Percentiles rank a stretch among this genome's conserved stretches.
Evolutionary conservation across 2,329 filamentous ascomycete species (phyloP).

Genomic region (Pseudogymnoascus pannorum): DNA sequence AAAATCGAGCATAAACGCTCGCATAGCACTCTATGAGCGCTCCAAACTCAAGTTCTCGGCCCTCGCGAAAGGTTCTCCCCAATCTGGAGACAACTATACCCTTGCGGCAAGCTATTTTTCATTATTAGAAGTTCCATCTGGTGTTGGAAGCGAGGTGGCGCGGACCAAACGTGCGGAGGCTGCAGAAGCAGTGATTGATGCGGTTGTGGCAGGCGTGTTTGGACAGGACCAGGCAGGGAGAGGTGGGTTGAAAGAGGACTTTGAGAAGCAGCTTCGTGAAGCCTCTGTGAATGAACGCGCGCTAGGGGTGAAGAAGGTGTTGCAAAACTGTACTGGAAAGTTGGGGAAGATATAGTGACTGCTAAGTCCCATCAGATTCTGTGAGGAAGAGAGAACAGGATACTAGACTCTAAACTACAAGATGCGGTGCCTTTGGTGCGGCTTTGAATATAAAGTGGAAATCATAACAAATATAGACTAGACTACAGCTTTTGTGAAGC

Average conservation of each 20-base stretch:
- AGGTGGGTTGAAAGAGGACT: slow-evolving; percentile 12
- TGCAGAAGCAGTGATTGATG: slow-evolving; percentile 24
- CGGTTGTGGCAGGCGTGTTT: slow-evolving; percentile 23
- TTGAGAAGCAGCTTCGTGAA: slow-evolving; percentile 19
- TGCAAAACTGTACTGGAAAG: neutral
- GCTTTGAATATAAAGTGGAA: neutral
- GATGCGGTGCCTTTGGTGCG: neutral
- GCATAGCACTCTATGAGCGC: slow-evolving; percentile 26
- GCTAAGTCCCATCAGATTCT: too few relatives aligned
- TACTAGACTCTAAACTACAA: neutral
- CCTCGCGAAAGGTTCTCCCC: slow-evolving; percentile 15
- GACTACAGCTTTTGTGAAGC: neutral
- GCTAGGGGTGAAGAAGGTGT: slow-evolving; percentile 6
- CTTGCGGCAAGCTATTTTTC: slow-evolving; percentile 21
- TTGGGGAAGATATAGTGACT: neutral
- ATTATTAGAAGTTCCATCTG: slow-evolving; percentile 25
- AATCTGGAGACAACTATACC: slow-evolving; percentile 17
- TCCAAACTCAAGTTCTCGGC: slow-evolving; percentile 25
- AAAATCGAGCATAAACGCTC: slow-evolving; percentile 25
- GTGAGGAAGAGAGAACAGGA: neutral
- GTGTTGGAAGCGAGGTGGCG: slow-evolving; percentile 26
- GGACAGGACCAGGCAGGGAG: slow-evolving; percentile 20
- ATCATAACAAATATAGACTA: neutral
- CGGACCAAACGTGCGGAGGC: slow-evolving; percentile 28
- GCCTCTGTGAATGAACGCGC: slow-evolving; percentile 11